phyloP scores from a whole-genome alignment of 208 protist species.

The Crithidia fasciculata region DNA sequence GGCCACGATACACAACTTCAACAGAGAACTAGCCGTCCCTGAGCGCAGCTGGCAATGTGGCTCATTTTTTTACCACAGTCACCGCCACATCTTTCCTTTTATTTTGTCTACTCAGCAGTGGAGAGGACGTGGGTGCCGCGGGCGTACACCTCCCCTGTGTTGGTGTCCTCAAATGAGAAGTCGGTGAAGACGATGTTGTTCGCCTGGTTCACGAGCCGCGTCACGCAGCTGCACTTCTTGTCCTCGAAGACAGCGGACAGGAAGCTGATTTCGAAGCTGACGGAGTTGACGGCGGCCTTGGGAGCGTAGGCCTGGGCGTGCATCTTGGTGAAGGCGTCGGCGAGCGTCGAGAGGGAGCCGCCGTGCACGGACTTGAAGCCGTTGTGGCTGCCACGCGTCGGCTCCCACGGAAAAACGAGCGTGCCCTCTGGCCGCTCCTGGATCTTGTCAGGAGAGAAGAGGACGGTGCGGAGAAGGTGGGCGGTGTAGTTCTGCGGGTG shows the following conservation, averaged over 20 bases:
- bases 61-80: not conserved
- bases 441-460: slow-evolving; percentile 60
- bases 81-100: not conserved
- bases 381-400: slow-evolving; percentile 58
- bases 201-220: slow-evolving; percentile 52
- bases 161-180: slow-evolving; percentile 78
- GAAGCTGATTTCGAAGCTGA: slow-evolving; percentile 90
- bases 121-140: slow-evolving; percentile 80
- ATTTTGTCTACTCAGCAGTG: not conserved
- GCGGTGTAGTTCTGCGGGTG: slow-evolving; percentile 51
- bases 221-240: slow-evolving; percentile 72
- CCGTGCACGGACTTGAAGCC: slow-evolving; percentile 86
- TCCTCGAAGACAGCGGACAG: slow-evolving; percentile 72
- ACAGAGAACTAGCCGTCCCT: not conserved
- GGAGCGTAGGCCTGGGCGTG: slow-evolving; percentile 48
- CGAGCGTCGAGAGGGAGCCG: slow-evolving; percentile 83
- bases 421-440: slow-evolving; percentile 38
- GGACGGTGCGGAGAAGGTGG: slow-evolving; percentile 56
- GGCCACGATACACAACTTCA: no score
- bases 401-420: slow-evolving; percentile 74
- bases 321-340: slow-evolving; percentile 83
- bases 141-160: slow-evolving; percentile 62
- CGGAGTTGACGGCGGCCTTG: slow-evolving; percentile 28
- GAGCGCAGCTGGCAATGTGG: not conserved
- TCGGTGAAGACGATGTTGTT: slow-evolving; percentile 65